Percentiles rank a stretch among this genome's conserved stretches.
phyloP scores from a whole-genome alignment of 352 stramenopile species.

The Phytophthora chlamydospora region DNA sequence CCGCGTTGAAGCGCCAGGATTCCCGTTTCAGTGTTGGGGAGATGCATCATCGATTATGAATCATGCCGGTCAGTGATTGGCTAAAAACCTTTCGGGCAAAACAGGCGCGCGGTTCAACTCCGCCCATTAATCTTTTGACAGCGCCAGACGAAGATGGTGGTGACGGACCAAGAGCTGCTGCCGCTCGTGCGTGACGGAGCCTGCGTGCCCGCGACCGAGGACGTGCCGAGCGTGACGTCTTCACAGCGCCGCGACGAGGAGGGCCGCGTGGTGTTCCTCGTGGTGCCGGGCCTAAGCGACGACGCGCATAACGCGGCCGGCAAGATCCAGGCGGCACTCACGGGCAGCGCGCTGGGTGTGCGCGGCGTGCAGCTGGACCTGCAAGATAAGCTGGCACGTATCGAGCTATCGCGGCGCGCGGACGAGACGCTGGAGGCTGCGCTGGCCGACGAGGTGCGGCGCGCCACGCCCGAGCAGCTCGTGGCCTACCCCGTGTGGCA shows the following conservation, averaged over 20 bases:
- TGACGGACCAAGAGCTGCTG: constrained; percentile 34
- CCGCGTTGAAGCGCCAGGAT: too few relatives aligned
- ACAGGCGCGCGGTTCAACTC: too few relatives aligned
- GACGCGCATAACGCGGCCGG: constrained; percentile 27
- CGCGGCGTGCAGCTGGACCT: constrained; percentile 61
- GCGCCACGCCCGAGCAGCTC: constrained; percentile 46
- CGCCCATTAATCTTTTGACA: too few relatives aligned
- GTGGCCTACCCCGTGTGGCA: constrained; percentile 85
- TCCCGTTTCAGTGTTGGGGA: too few relatives aligned
- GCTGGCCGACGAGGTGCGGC: constrained; percentile 65
- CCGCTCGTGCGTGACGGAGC: constrained; percentile 42
- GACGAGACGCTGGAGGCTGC: constrained; percentile 52
- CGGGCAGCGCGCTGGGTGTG: constrained; percentile 41
- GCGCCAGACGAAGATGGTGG: constrained; percentile 24
- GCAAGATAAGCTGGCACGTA: constrained; percentile 68
- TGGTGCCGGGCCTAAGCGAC: constrained; percentile 55
- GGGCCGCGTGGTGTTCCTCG: constrained; percentile 75
- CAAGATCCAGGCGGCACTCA: constrained; percentile 47
- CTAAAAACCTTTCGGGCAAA: too few relatives aligned
- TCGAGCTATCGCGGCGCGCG: constrained; percentile 52
- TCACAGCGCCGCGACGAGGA: constrained; percentile 57
- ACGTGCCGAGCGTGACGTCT: constrained; percentile 77
- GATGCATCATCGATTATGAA: too few relatives aligned
- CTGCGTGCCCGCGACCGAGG: constrained; percentile 66
- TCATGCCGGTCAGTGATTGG: too few relatives aligned